Evolutionary conservation across 345 rosid species (phyloP), one percentile per base, ranked within the genome.

Genomic region (Eucalyptus erythrocorys): DNA sequence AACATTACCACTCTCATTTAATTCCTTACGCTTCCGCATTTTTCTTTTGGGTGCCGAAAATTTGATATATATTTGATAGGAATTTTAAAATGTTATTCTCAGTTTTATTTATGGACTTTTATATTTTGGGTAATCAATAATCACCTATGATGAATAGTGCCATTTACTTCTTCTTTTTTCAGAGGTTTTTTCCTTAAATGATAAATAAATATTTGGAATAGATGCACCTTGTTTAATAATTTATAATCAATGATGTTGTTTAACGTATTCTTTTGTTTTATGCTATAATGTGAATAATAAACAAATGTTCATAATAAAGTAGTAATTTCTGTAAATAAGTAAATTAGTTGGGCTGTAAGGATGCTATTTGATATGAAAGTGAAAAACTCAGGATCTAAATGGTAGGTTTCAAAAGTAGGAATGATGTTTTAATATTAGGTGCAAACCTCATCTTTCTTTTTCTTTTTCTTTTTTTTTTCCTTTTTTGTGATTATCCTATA

Each of bases 391-490:
- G 61, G 61, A 55, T 24, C 61, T 55, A 55, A 55, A 55, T 55
- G 27, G 61, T 55, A 55, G 30, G 61, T 55, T 55, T 55, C 30
- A 55, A 55, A 55, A 55, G 61, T 24, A 10, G 61, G 61, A 24
- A 55, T 55, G 13, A 55, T 22, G 6, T 55, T 55, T 55, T 55
- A 55, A 55, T 9, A 55, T 55, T 0, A 24, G 61, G 30, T 55
- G 61, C 30, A 55, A 55, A 55, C 68, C 68, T 61, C 68, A 6
- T 61, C 17, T 59, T 13, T 13, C 15, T 49, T 27, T 5, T 1
- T 59, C 1, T 53, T 17, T 3, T 2, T 4, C 0, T 55, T 22
- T 2, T 2, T 10, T 19, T 51, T 19, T 4, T 1, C 9, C 4
- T 55, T 9, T 55, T 55, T 55, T 2, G 13, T 61, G 16, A 61